Percentiles rank a stretch among this genome's conserved stretches.
Evolutionary conservation across 768 basidiomycete genomes (phyloP).

Genomic region (Mycena vitilis): DNA sequence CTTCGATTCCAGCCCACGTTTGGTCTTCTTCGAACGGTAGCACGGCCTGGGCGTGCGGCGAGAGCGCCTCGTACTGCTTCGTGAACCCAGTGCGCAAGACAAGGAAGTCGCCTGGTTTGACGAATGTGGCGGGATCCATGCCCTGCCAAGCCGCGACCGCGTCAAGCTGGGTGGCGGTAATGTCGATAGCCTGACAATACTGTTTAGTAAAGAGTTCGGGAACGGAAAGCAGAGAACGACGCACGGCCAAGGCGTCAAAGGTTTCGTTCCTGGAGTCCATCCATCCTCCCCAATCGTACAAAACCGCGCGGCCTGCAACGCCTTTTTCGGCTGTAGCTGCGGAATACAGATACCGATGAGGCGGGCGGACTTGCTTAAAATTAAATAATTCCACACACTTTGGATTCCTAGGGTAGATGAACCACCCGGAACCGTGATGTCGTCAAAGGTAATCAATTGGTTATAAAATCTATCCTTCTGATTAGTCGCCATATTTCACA

Average conservation of each 20-base stretch:
- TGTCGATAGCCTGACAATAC: neutral
- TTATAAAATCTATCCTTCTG: conserved; percentile 27
- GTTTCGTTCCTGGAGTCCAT: conserved; percentile 28
- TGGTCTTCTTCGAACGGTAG: conserved; percentile 17
- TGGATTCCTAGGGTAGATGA: conserved; percentile 28
- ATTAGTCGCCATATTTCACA: neutral
- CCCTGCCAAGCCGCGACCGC: neutral
- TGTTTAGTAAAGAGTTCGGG: neutral
- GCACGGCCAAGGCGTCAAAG: conserved; percentile 19
- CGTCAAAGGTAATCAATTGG: conserved; percentile 24
- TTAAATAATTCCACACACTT: too few relatives aligned
- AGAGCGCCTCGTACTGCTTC: conserved; percentile 25
- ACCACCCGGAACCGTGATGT: conserved; percentile 17
- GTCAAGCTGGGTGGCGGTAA: neutral
- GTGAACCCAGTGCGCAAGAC: conserved; percentile 31
- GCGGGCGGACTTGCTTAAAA: too few relatives aligned
- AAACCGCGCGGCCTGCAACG: conserved; percentile 15
- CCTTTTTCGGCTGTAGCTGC: conserved; percentile 27
- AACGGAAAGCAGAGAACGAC: neutral
- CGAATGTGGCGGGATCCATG: neutral
- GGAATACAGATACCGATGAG: neutral
- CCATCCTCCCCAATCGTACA: conserved; percentile 31
- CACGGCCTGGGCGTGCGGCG: conserved; percentile 19
- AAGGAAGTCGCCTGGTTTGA: conserved; percentile 32
- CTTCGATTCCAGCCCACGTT: conserved; percentile 23